These are phyloP conservation scores for Chaetomium globosum DNA, from an alignment of 2,329 filamentous ascomycete genomes.

Conservation along the genomic window DNA sequence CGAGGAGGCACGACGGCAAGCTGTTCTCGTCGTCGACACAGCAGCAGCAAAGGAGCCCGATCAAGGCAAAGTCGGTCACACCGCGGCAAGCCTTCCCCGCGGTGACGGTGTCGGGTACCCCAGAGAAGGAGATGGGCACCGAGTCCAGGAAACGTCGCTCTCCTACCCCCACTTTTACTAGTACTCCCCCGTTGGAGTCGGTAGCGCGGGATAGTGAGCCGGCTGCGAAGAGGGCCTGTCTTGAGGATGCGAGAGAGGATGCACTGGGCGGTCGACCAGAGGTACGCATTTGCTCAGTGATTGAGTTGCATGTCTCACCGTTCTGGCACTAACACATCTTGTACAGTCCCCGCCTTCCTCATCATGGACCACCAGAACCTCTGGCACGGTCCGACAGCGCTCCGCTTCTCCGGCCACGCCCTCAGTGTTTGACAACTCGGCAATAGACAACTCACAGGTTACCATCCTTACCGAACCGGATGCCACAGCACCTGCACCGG, in stretches of 20 bases:
- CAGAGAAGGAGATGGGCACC: conserved; percentile 13
- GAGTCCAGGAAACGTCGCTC: conserved; percentile 38
- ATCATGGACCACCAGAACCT: conserved; percentile 12
- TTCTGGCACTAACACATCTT: background rate
- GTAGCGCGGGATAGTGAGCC: conserved; percentile 11
- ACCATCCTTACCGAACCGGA: conserved; percentile 57
- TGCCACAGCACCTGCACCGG: conserved; percentile 18
- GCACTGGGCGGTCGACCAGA: background rate
- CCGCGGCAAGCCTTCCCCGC: background rate
- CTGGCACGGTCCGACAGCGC: conserved; percentile 21
- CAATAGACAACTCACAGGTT: conserved; percentile 52
- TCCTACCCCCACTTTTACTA: background rate
- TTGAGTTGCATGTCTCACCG: no score
- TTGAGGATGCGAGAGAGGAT: conserved; percentile 11
- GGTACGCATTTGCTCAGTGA: background rate
- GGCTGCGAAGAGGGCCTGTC: conserved; percentile 26
- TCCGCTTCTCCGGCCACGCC: conserved; percentile 48
- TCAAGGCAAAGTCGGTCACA: conserved; percentile 8
- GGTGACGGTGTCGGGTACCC: conserved; percentile 1
- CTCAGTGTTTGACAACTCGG: conserved; percentile 55
- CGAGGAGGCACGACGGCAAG: conserved; percentile 17
- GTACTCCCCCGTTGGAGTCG: background rate
- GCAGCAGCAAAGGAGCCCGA: conserved; percentile 11
- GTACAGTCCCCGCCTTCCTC: conserved; percentile 38
- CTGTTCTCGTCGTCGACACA: background rate